Base-by-base conservation (phyloP, 2,329 filamentous ascomycete species). In the Colletotrichum lini region DNA sequence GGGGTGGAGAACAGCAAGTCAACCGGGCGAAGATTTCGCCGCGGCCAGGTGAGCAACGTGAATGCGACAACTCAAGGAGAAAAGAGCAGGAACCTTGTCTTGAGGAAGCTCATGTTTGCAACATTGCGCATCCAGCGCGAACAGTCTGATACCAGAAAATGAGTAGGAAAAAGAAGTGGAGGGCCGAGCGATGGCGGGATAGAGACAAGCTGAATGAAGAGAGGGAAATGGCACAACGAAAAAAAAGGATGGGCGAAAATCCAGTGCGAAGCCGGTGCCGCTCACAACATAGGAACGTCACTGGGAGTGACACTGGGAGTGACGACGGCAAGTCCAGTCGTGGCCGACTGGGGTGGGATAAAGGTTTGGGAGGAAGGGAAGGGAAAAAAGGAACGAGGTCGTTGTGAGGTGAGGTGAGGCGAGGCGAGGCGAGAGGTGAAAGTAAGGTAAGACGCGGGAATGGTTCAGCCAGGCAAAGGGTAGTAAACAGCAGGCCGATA, bases 31-130 rank as follows among this genome's bases (percentile, higher is more conserved):
- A 66, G 67, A 70, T 65, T 70, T 67, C 67, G 67, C 70, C 57
- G 65, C 59, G 30, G n/a, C 45, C 50, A 64, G 42, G 49, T 18
- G 50, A 38, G 40, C 47, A 18, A 57, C 38, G 52, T 44, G 35
- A 70, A 61, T 64, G 69, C 69, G 69, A 68, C 45, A 35, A 71
- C 56, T 38, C 21, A 16, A 59, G 52, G 52, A 21, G 30, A 30
- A 54, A 53, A 60, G 54, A 58, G 59, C 35, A 73, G 68, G 63
- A 78, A 83, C 82, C 82, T 84, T 79, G 82, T 80, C 77, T 84
- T 84, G 76, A 84, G 80, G 75, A 84, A 83, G 78, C 82, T 83
- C 81, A 83, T 82, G 75, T 78, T 79, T 77, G 77, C 78, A 77
- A 79, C 81, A 82, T 82, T 78, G 77, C 80, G 78, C 79, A 70